Evolutionary conservation across 108 stramenopile species (phyloP).

Genomic region (Seminavis robusta): DNA sequence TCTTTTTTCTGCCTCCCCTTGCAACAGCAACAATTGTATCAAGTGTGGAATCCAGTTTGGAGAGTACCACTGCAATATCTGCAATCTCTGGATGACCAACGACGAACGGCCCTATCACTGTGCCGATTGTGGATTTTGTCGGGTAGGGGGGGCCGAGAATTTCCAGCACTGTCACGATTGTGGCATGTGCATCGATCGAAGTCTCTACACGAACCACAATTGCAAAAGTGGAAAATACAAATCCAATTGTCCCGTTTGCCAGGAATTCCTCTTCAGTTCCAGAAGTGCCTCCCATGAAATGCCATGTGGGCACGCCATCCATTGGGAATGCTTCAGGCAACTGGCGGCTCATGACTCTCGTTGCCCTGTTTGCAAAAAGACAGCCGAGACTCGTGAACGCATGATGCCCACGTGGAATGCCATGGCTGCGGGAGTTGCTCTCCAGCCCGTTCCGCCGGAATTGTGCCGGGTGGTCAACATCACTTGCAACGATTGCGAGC

Average conservation of each 20-base stretch:
- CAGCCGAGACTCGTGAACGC: conserved; percentile 82
- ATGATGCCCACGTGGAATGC: conserved; percentile 84
- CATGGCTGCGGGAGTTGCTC: conserved; percentile 72
- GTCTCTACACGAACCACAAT: conserved; percentile 68
- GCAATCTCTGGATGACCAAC: conserved; percentile 84
- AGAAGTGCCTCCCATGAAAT: conserved; percentile 77
- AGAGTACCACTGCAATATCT: conserved; percentile 80
- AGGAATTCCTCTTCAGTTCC: conserved; percentile 75
- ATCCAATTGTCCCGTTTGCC: conserved; percentile 84
- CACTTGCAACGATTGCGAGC: conserved; percentile 80
- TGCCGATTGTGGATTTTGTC: conserved; percentile 82
- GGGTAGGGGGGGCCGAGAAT: conserved; percentile 83
- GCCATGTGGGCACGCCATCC: conserved; percentile 85
- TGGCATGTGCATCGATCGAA: conserved; percentile 86
- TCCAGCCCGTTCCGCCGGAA: conserved; percentile 81
- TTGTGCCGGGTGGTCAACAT: conserved; percentile 80
- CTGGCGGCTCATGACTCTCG: conserved; percentile 71
- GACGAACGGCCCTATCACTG: conserved; percentile 86
- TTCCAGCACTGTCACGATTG: conserved; percentile 84
- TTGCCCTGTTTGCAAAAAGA: conserved; percentile 88
- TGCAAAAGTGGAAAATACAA: conserved; percentile 87
- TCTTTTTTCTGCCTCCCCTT: not conserved
- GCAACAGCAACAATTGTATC: conserved; percentile 62
- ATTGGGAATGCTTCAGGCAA: conserved; percentile 79
- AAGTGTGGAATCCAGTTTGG: conserved; percentile 74